phyloP scores from a whole-genome alignment of 805 yeast species.

The Geotrichum ghanense region DNA sequence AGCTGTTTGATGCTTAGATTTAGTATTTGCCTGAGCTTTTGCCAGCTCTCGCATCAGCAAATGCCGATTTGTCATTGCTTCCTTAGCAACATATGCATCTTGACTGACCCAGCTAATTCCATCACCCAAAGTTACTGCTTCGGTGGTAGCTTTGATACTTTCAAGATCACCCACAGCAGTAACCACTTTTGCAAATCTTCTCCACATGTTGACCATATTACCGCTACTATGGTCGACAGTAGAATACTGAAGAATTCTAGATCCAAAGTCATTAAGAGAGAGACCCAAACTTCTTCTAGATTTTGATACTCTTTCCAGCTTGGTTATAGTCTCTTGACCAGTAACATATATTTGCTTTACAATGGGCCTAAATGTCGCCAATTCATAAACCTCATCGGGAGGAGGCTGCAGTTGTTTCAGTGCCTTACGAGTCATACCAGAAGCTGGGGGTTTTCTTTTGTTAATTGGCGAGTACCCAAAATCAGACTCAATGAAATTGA shows the following conservation, averaged over 20 bases:
- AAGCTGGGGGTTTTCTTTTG: slow-evolving; percentile 53
- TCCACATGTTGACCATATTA: slow-evolving; percentile 65
- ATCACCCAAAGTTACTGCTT: slow-evolving; percentile 68
- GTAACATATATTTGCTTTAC: slow-evolving; percentile 62
- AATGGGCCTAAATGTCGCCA: slow-evolving; percentile 78
- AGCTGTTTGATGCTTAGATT: slow-evolving; percentile 59
- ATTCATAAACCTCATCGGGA: slow-evolving; percentile 69
- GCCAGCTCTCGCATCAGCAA: slow-evolving; percentile 79
- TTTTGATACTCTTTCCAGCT: slow-evolving; percentile 44
- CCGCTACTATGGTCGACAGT: slow-evolving; percentile 39
- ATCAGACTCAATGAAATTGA: slow-evolving; percentile 71
- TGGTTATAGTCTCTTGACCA: slow-evolving; percentile 39
- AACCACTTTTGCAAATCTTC: slow-evolving; percentile 57
- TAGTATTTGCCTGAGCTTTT: slow-evolving; percentile 67
- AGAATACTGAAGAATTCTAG: slow-evolving; percentile 17
- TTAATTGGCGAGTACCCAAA: slow-evolving; percentile 54
- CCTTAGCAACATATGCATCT: slow-evolving; percentile 83
- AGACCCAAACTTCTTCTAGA: slow-evolving; percentile 37
- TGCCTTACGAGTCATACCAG: slow-evolving; percentile 81
- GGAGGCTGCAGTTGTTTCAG: slow-evolving; percentile 89
- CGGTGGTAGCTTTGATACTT: slow-evolving; percentile 57
- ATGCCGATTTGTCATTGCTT: slow-evolving; percentile 86
- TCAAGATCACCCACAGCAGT: slow-evolving; percentile 66
- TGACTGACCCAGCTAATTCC: slow-evolving; percentile 50
- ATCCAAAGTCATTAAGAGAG: slow-evolving; percentile 45